phyloP scores from a whole-genome alignment of 148 eudicot species.

The Selenicereus undatus region DNA sequence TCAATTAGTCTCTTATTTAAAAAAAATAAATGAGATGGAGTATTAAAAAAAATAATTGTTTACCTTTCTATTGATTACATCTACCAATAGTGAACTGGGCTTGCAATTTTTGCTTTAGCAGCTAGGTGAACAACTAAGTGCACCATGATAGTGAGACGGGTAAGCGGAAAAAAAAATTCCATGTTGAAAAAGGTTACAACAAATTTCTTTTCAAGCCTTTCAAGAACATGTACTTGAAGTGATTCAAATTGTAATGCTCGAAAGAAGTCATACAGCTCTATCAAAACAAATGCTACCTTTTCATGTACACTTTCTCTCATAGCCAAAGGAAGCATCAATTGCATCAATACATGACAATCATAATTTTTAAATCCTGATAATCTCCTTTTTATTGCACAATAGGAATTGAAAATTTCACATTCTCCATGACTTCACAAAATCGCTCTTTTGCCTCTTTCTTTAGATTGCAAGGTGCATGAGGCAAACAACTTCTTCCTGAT shows the following conservation, averaged over 20 bases:
- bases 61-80: not conserved
- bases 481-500: not conserved
- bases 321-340: slow-evolving; percentile 9
- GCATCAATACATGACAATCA: slow-evolving; percentile 14
- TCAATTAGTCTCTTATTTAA: too few relatives aligned
- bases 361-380: too few relatives aligned
- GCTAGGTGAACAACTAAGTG: too few relatives aligned
- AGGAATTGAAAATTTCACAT: slow-evolving; percentile 8
- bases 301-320: slow-evolving; percentile 3
- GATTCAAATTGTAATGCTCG: slow-evolving; percentile 6
- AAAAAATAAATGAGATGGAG: not conserved
- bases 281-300: slow-evolving; percentile 6
- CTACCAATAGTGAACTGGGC: not conserved
- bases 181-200: too few relatives aligned
- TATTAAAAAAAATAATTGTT: too few relatives aligned
- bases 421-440: not conserved
- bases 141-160: not conserved
- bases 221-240: not conserved
- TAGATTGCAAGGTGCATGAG: not conserved
- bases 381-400: too few relatives aligned
- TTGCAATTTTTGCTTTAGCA: not conserved
- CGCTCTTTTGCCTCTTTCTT: not conserved
- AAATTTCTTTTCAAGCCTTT: not conserved
- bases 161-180: not conserved
- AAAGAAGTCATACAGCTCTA: too few relatives aligned